phyloP scores from a whole-genome alignment of 352 stramenopile genomes.

The Globisporangium orthogonon region DNA sequence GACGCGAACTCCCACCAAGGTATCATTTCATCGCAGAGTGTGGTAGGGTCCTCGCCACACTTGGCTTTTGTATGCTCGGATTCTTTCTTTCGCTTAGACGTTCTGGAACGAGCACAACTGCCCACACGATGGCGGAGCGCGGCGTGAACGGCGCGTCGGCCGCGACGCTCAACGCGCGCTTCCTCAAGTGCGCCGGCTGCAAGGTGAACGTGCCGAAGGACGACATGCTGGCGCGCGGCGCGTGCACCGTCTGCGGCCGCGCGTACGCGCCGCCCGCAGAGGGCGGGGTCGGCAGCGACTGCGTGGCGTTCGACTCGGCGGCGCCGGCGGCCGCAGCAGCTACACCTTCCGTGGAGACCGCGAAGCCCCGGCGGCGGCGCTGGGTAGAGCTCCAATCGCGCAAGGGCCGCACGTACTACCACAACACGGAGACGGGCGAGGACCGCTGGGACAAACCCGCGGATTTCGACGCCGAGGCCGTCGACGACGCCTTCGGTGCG shows the following conservation, averaged over 20 bases:
- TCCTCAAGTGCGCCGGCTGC: constrained; percentile 73
- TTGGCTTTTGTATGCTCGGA: too few relatives aligned
- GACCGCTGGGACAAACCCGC: constrained; percentile 68
- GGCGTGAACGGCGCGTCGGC: constrained; percentile 52
- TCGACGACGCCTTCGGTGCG: constrained; percentile 53
- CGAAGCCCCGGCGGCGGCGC: constrained; percentile 30
- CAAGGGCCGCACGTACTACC: constrained; percentile 66
- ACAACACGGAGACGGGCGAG: constrained; percentile 79
- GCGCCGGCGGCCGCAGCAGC: not conserved
- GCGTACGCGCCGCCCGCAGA: constrained; percentile 26
- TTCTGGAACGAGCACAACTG: too few relatives aligned
- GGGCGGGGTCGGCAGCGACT: constrained; percentile 19
- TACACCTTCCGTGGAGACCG: constrained; percentile 4
- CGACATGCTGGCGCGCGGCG: constrained; percentile 53
- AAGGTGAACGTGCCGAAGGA: constrained; percentile 78
- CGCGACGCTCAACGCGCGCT: constrained; percentile 60
- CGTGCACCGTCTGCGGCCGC: constrained; percentile 52
- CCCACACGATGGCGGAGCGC: constrained; percentile 21
- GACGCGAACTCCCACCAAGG: too few relatives aligned
- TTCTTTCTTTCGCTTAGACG: too few relatives aligned
- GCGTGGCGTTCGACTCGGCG: constrained; percentile 29
- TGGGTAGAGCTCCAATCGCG: constrained; percentile 66
- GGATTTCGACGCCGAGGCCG: constrained; percentile 57
- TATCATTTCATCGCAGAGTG: too few relatives aligned
- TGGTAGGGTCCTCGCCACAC: too few relatives aligned